Conservation (phyloP, 495 filamentous ascomycete species). For the Xylaria flabelliformis region DNA sequence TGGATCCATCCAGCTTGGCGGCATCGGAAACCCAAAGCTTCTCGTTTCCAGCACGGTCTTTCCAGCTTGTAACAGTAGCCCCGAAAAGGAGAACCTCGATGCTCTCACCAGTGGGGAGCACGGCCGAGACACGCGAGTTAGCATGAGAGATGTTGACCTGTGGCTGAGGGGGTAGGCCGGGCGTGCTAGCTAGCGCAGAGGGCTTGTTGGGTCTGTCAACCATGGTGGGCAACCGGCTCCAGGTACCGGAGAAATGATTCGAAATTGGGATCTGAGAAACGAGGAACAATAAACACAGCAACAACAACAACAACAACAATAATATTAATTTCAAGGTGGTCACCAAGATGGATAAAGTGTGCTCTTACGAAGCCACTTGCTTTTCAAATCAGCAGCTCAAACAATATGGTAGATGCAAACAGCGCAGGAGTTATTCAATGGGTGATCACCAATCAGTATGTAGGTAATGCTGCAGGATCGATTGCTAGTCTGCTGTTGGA, state of each 20-base stretch:
- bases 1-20: conserved; percentile 66
- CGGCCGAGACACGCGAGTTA: conserved; percentile 70
- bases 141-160: conserved; percentile 70
- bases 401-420: background rate
- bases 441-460: background rate
- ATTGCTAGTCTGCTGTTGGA: conserved; percentile 11
- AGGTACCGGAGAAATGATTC: background rate
- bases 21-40: conserved; percentile 87
- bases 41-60: conserved; percentile 77
- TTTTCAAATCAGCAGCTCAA: conserved; percentile 2
- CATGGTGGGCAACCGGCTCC: conserved; percentile 49
- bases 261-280: background rate
- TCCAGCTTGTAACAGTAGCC: conserved; percentile 94
- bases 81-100: conserved; percentile 87
- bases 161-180: conserved; percentile 67
- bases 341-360: background rate
- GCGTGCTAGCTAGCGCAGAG: conserved; percentile 72
- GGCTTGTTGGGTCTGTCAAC: conserved; percentile 89
- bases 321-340: background rate
- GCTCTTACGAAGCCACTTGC: background rate
- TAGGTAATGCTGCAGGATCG: conserved; percentile 4
- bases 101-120: conserved; percentile 82
- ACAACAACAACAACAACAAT: background rate
- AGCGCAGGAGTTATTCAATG: background rate
- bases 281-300: background rate